These are phyloP conservation scores for Wickerhamiella pararugosa DNA, from an alignment of 1,139 yeast genomes.

Conservation along the genomic window DNA sequence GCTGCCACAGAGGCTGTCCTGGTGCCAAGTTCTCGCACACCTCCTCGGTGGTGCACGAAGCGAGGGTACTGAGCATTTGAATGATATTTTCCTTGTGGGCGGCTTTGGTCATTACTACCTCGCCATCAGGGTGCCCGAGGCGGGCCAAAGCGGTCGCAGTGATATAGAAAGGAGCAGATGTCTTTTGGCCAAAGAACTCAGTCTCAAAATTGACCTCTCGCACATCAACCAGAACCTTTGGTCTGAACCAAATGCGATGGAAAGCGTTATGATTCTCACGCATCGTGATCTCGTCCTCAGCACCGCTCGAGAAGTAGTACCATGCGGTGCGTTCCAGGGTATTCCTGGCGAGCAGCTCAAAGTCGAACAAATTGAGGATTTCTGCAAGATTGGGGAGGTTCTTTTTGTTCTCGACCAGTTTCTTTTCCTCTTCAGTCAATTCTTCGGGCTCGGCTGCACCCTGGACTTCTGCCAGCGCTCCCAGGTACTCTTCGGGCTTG, in stretches of 20 bases:
- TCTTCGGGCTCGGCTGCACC: slow-evolving; percentile 17
- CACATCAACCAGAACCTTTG: slow-evolving; percentile 65
- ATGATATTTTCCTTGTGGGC: slow-evolving; percentile 34
- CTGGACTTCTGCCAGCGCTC: slow-evolving; percentile 26
- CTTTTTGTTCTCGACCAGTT: slow-evolving; percentile 19
- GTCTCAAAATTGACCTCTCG: slow-evolving; percentile 38
- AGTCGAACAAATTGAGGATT: slow-evolving; percentile 59
- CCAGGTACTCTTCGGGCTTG: slow-evolving; percentile 30
- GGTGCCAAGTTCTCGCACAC: slow-evolving; percentile 36
- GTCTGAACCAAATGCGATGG: slow-evolving; percentile 76
- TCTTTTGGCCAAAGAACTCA: slow-evolving; percentile 34
- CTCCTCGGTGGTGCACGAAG: slow-evolving; percentile 42
- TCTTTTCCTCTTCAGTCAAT: slow-evolving; percentile 11
- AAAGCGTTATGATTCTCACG: slow-evolving; percentile 83
- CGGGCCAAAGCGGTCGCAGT: slow-evolving; percentile 45
- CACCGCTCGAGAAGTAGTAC: slow-evolving; percentile 85
- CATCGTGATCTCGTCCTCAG: slow-evolving; percentile 81
- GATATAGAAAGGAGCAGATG: slow-evolving; percentile 38
- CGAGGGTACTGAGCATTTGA: slow-evolving; percentile 44
- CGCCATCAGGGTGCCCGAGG: slow-evolving; percentile 44
- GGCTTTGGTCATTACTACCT: slow-evolving; percentile 35
- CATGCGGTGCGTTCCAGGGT: slow-evolving; percentile 67
- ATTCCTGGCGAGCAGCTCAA: slow-evolving; percentile 71
- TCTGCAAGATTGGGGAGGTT: slow-evolving; percentile 53
- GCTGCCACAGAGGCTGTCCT: slow-evolving; percentile 71